Evolutionary conservation across 148 eudicot species (phyloP).

Genomic region (Rhododendron ferrugineum): DNA sequence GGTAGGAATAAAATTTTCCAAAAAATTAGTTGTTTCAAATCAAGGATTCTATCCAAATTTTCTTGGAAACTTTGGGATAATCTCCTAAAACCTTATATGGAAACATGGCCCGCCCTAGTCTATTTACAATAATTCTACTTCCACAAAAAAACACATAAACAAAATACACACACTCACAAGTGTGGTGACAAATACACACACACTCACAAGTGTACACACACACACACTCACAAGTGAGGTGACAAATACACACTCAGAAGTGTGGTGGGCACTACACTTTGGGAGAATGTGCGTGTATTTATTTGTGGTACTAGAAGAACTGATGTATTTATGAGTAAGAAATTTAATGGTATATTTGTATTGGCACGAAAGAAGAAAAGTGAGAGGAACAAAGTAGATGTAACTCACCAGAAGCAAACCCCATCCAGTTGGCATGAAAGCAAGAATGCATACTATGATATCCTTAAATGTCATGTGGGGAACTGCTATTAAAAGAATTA

Average conservation of each 20-base stretch:
- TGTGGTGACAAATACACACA: too few relatives aligned
- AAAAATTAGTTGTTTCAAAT: background rate
- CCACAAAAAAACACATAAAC: background rate
- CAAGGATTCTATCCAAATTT: background rate
- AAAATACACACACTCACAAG: background rate
- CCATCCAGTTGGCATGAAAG: constrained; percentile 71
- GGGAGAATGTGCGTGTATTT: background rate
- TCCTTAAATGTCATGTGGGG: constrained; percentile 43
- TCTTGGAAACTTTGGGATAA: background rate
- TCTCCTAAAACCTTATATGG: background rate
- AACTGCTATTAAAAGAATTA: constrained; percentile 33
- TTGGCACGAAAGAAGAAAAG: background rate
- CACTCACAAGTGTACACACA: too few relatives aligned
- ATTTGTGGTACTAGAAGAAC: background rate
- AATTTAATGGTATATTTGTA: background rate
- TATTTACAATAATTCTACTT: background rate
- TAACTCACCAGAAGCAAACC: constrained; percentile 57
- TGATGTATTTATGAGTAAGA: background rate
- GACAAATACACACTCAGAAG: too few relatives aligned
- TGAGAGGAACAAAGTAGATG: background rate
- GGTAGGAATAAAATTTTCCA: background rate
- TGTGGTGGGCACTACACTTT: background rate
- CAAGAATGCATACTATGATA: constrained; percentile 50
- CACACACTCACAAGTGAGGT: too few relatives aligned
- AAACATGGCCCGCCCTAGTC: background rate